phyloP scores from a whole-genome alignment of 2,329 filamentous ascomycete species.

The Chalaropsis thielavioides region DNA sequence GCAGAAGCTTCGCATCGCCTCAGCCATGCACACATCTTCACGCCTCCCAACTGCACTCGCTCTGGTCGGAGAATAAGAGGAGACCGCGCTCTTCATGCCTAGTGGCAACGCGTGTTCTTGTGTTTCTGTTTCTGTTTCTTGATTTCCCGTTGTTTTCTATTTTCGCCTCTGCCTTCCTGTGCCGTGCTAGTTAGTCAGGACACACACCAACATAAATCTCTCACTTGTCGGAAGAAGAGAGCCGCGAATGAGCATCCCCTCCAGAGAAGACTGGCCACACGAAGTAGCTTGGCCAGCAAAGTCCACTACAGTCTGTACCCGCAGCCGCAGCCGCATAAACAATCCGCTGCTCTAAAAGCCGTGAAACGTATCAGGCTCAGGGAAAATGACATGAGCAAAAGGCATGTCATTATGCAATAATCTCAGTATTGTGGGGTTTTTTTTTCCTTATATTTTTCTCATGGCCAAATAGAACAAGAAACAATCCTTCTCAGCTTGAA shows the following conservation, averaged over 20 bases:
- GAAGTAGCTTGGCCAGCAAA: not conserved
- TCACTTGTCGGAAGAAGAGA: not conserved
- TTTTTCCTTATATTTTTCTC: not conserved
- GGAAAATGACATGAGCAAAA: not conserved
- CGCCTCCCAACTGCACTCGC: too few relatives aligned
- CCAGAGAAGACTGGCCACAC: too few relatives aligned
- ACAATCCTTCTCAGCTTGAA: not conserved
- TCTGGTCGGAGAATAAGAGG: not conserved
- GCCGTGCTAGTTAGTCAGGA: not conserved
- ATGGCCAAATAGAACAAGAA: not conserved
- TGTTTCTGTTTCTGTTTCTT: conserved; percentile 2
- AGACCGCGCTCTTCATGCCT: not conserved
- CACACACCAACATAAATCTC: not conserved
- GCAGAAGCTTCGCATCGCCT: not conserved
- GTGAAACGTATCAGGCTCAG: conserved; percentile 1
- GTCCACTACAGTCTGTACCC: not conserved
- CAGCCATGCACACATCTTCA: not conserved
- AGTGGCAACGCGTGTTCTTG: not conserved
- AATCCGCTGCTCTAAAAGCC: not conserved
- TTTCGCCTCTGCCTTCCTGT: not conserved
- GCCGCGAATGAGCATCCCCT: too few relatives aligned
- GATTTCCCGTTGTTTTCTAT: not conserved
- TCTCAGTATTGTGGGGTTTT: not conserved
- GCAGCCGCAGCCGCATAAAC: not conserved
- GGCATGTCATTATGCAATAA: not conserved